Conservation (phyloP, 2,329 filamentous ascomycete genomes). For the Sporothrix inflata region DNA sequence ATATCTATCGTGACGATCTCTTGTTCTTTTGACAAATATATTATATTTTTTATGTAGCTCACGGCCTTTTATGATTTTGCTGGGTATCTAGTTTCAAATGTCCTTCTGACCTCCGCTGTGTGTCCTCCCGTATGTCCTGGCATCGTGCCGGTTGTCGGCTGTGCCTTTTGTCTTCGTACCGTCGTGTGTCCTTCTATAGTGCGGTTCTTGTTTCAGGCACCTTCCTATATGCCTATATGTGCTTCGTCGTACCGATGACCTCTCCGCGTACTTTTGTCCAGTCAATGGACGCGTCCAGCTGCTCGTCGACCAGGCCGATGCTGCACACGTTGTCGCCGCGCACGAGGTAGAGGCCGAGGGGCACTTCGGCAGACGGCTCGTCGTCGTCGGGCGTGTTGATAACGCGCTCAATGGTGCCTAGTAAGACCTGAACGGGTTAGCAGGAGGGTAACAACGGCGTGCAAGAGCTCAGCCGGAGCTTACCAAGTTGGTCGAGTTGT, state of each 20-base stretch:
- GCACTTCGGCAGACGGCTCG: slow-evolving; percentile 77
- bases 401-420: slow-evolving; percentile 82
- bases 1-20: neutral
- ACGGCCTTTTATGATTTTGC: neutral
- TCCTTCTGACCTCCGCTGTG: neutral
- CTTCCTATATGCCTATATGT: slow-evolving; percentile 49
- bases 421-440: slow-evolving; percentile 63
- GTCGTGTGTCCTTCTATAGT: neutral
- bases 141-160: neutral
- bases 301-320: slow-evolving; percentile 86
- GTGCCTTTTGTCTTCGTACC: neutral
- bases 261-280: slow-evolving; percentile 89
- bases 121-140: neutral
- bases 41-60: neutral
- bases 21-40: neutral
- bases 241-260: slow-evolving; percentile 83
- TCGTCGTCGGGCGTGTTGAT: slow-evolving; percentile 84
- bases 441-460: neutral
- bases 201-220: neutral
- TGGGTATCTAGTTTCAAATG: slow-evolving; percentile 27
- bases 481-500: slow-evolving; percentile 88
- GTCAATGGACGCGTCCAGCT: slow-evolving; percentile 85
- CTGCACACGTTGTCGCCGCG: slow-evolving; percentile 93
- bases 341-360: slow-evolving; percentile 87
- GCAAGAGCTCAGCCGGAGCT: neutral